These are phyloP conservation scores for Dothidotthia symphoricarpi DNA, from an alignment of 2,329 filamentous ascomycete species.

Conservation along the genomic window DNA sequence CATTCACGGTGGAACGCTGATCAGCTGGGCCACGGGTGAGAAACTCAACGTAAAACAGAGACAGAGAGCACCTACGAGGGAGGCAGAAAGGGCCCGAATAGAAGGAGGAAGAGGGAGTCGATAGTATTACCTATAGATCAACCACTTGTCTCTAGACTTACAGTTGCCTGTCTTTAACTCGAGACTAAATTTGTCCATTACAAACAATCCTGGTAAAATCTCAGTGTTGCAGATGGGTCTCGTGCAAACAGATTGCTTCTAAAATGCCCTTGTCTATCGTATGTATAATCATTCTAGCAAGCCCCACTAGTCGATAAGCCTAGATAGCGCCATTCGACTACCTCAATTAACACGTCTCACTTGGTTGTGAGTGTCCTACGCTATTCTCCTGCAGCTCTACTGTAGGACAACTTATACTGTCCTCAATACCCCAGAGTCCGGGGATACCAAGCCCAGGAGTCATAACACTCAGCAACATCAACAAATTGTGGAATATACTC, in stretches of 20 bases:
- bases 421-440: slow-evolving; percentile 2
- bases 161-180: too few relatives aligned
- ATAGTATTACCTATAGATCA: too few relatives aligned
- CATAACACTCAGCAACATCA: slow-evolving; percentile 1
- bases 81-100: background rate
- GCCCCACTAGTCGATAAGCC: background rate
- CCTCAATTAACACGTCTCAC: background rate
- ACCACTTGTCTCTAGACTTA: too few relatives aligned
- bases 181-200: too few relatives aligned
- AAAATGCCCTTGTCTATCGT: background rate
- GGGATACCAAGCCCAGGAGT: slow-evolving; percentile 2
- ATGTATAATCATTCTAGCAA: background rate
- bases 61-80: background rate
- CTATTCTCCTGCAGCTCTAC: background rate
- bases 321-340: background rate
- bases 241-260: background rate
- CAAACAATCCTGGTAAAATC: background rate
- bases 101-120: background rate
- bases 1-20: background rate
- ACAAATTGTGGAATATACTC: slow-evolving; percentile 4
- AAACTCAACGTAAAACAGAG: background rate
- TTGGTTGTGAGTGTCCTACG: background rate
- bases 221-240: background rate
- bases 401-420: slow-evolving; percentile 1
- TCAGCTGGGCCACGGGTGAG: background rate